phyloP scores from a whole-genome alignment of 495 filamentous ascomycete species.

The Daldinia decipiens region DNA sequence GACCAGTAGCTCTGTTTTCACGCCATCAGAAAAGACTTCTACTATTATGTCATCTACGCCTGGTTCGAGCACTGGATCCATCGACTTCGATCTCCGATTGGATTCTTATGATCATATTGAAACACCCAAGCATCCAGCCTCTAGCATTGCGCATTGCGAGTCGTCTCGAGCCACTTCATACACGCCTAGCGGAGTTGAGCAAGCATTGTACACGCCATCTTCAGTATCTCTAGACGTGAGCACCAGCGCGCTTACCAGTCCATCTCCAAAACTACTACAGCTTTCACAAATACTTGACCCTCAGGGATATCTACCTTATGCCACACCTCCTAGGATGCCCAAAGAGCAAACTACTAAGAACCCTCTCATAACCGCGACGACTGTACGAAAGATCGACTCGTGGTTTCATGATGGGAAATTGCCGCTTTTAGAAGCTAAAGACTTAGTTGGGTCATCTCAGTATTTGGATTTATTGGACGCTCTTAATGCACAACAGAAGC shows the following conservation, averaged over 20 bases:
- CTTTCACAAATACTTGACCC: not conserved
- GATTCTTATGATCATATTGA: not conserved
- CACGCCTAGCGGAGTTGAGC: not conserved
- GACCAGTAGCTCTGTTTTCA: slow-evolving; percentile 4
- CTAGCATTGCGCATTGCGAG: not conserved
- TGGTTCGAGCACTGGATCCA: not conserved
- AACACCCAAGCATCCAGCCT: not conserved
- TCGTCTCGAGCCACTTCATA: not conserved
- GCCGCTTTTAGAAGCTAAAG: not conserved
- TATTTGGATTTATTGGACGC: slow-evolving; percentile 14
- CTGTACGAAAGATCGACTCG: not conserved
- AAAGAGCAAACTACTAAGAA: not conserved
- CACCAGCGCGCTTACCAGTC: not conserved
- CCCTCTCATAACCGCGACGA: not conserved
- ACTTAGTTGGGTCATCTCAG: not conserved
- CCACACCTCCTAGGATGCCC: not conserved
- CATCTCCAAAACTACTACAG: not conserved
- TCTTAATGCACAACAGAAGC: not conserved
- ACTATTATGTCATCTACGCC: not conserved
- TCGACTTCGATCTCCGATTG: not conserved
- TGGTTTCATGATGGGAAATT: not conserved
- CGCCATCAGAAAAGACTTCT: not conserved
- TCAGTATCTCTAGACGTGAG: not conserved
- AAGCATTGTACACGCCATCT: not conserved
- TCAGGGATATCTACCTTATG: not conserved